phyloP scores from a whole-genome alignment of 1,284 basidiomycete species.

The Malassezia pachydermatis region DNA sequence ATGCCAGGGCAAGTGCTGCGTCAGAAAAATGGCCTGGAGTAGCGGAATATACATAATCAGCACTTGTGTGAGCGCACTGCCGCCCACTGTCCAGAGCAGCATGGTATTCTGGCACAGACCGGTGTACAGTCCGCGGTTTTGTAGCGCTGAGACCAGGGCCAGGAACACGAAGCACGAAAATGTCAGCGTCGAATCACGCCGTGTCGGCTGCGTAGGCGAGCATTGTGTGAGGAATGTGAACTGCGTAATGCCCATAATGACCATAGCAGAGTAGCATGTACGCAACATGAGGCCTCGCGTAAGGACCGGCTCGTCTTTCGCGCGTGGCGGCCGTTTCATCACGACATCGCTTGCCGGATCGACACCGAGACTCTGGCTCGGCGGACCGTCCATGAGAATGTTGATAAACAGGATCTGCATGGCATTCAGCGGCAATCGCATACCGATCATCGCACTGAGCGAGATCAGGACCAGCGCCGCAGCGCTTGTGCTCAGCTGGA shows the following conservation, averaged over 20 bases:
- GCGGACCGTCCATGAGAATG: conserved; percentile 97
- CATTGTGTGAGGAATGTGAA: conserved; percentile 61
- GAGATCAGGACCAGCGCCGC: conserved; percentile 91
- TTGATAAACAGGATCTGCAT: conserved; percentile 99
- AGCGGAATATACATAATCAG: conserved; percentile 78
- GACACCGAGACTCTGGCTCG: conserved; percentile 87
- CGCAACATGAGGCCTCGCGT: conserved; percentile 63
- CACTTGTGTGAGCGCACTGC: conserved; percentile 73
- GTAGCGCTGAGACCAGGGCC: conserved; percentile 84
- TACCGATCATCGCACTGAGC: conserved; percentile 73
- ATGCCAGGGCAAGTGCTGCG: conserved; percentile 60
- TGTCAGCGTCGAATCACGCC: conserved; percentile 56
- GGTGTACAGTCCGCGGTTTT: conserved; percentile 63
- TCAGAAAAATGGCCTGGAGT: conserved; percentile 88
- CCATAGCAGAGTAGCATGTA: conserved; percentile 76
- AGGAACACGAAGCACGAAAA: conserved; percentile 95
- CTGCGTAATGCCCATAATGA: conserved; percentile 78
- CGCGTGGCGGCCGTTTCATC: conserved; percentile 65
- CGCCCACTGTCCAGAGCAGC: conserved; percentile 73
- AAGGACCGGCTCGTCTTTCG: conserved; percentile 79
- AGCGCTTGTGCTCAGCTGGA: conserved; percentile 91
- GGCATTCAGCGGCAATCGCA: conserved; percentile 85
- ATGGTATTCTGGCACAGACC: conserved; percentile 59
- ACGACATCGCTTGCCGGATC: conserved; percentile 91
- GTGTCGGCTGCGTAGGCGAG: neutral